These are phyloP conservation scores for Quercus parvula DNA, from an alignment of 306 rosid genomes.

Conservation along the genomic window DNA sequence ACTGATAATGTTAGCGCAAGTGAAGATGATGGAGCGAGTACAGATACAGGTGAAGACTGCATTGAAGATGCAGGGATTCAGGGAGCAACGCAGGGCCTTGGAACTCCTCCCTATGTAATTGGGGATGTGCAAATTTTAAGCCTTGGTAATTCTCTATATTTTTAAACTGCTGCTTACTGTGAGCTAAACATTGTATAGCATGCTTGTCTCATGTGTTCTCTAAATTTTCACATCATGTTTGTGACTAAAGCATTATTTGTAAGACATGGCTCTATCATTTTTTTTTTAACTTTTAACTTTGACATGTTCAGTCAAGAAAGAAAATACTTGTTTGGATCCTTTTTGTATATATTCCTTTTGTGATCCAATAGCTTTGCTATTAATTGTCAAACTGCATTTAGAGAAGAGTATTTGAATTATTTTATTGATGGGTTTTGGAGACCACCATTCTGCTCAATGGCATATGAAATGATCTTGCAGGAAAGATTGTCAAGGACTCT, in stretches of 20 bases:
- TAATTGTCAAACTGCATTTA: neutral
- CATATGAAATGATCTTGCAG: slow-evolving; percentile 40
- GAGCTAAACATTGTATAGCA: neutral
- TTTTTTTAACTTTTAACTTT: neutral
- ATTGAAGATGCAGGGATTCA: slow-evolving; percentile 41
- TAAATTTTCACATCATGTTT: neutral
- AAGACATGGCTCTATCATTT: neutral
- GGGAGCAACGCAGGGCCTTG: slow-evolving; percentile 31
- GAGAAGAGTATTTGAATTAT: slow-evolving; percentile 16
- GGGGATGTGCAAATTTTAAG: slow-evolving; percentile 77
- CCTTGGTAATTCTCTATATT: slow-evolving; percentile 55
- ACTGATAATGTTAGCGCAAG: slow-evolving; percentile 58
- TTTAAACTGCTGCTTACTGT: neutral
- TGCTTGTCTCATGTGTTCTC: slow-evolving; percentile 13
- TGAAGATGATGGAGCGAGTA: slow-evolving; percentile 66
- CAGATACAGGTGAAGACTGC: slow-evolving; percentile 77
- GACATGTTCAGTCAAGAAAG: neutral
- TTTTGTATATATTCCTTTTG: neutral
- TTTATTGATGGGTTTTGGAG: slow-evolving; percentile 14
- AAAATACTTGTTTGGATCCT: neutral
- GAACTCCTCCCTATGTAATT: slow-evolving; percentile 57
- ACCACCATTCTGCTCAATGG: slow-evolving; percentile 13
- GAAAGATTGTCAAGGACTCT: slow-evolving; percentile 75
- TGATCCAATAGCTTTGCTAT: neutral
- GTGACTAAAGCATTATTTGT: neutral